phyloP scores from a whole-genome alignment of 495 filamentous ascomycete genomes.

The Lophium mytilinum region DNA sequence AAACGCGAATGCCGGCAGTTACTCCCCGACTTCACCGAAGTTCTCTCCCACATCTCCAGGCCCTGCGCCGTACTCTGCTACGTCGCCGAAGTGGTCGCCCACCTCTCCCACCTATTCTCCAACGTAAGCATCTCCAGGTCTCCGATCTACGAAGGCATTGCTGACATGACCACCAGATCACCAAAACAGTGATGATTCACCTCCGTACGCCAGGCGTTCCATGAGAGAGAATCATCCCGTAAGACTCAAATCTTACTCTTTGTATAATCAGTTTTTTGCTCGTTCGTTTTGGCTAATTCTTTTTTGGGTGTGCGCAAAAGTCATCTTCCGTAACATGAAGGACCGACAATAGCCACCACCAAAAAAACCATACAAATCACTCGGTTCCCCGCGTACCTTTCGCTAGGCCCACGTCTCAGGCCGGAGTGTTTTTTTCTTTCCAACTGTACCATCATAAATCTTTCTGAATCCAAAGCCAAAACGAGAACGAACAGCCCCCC shows the following conservation, averaged over 20 bases:
- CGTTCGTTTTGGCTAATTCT: neutral
- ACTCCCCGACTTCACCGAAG: constrained; percentile 54
- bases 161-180: neutral
- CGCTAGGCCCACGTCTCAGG: constrained; percentile 1
- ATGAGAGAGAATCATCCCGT: constrained; percentile 5
- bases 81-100: constrained; percentile 51
- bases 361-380: neutral
- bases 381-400: constrained; percentile 2
- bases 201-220: neutral
- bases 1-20: constrained; percentile 12
- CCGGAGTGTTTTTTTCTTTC: neutral
- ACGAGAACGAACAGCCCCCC: too few species aligned
- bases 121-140: constrained; percentile 20
- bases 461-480: too few species aligned
- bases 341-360: neutral
- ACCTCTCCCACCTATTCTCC: constrained; percentile 27
- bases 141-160: neutral
- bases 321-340: neutral
- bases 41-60: constrained; percentile 65
- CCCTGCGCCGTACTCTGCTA: constrained; percentile 37
- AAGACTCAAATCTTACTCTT: neutral
- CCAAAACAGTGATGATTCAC: constrained; percentile 10
- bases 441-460: too few species aligned
- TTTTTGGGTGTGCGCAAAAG: neutral
- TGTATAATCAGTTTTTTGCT: neutral